Percentiles rank a stretch among this genome's conserved stretches.
phyloP scores from a whole-genome alignment of 2,329 filamentous ascomycete genomes.

The Botryosphaeria dothidea region DNA sequence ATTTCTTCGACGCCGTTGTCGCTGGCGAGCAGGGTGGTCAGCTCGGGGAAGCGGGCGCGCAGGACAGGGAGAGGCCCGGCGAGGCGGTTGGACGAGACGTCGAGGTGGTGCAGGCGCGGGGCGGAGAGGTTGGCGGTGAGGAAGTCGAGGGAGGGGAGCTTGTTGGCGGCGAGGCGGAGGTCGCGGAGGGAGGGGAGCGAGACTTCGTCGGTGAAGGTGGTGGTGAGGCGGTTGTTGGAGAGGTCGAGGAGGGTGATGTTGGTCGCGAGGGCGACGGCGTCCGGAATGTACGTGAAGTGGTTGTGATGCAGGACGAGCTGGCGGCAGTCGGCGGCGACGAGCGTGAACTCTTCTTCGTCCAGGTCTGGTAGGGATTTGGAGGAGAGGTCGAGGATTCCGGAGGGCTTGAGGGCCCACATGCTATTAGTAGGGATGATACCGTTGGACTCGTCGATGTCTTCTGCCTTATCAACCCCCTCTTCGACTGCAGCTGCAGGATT shows the following conservation, averaged over 20 bases:
- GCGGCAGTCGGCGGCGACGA: slow-evolving; percentile 49
- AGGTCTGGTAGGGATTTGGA: slow-evolving; percentile 41
- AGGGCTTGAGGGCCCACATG: slow-evolving; percentile 34
- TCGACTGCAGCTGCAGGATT: slow-evolving; percentile 48
- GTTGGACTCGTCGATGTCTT: neutral
- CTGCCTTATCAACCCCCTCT: neutral
- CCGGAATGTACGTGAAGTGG: slow-evolving; percentile 68
- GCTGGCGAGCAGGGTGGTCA: slow-evolving; percentile 70
- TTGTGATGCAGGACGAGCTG: slow-evolving; percentile 76
- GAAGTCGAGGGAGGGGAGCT: slow-evolving; percentile 68
- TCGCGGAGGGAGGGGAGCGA: slow-evolving; percentile 72
- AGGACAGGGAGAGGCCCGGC: slow-evolving; percentile 66
- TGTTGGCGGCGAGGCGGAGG: slow-evolving; percentile 73
- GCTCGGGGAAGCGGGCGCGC: slow-evolving; percentile 66
- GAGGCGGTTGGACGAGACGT: slow-evolving; percentile 82
- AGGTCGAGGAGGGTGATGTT: slow-evolving; percentile 73
- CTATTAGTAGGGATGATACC: neutral
- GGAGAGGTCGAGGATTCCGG: slow-evolving; percentile 46
- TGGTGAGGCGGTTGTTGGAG: slow-evolving; percentile 73
- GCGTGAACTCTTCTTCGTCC: slow-evolving; percentile 37
- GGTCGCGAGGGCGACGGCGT: slow-evolving; percentile 67
- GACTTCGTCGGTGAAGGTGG: slow-evolving; percentile 37
- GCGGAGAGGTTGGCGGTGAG: slow-evolving; percentile 70
- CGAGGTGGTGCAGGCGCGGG: slow-evolving; percentile 73
- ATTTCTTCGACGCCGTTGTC: slow-evolving; percentile 80